Base-by-base conservation (phyloP, 2,329 filamentous ascomycete species). In the Scolecobasidium constrictum region DNA sequence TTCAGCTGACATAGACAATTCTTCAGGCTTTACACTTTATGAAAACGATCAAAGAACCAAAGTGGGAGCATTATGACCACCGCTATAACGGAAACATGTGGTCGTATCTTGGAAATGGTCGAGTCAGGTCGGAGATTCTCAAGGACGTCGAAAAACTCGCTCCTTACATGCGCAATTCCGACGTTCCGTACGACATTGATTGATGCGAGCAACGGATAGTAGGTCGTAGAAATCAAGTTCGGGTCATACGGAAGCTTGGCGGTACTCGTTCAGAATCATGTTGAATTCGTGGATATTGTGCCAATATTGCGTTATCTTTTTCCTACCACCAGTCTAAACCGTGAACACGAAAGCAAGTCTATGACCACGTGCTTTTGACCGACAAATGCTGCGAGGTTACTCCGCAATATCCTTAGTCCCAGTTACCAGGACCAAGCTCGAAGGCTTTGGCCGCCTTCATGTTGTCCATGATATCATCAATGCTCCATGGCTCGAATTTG, bases 391-490 rank as follows among this genome's bases (percentile, higher is more conserved):
- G n/a, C n/a, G n/a, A n/a, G n/a, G n/a, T n/a, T n/a, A n/a, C n/a
- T n/a, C n/a, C n/a, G n/a, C n/a, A n/a, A n/a, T n/a, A n/a, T 31
- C 26, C 9, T 31, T 48, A 50, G 17, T 43, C 40, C 60, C 60
- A 63, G 41, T 63, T 53, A 13, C 60, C 60, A 5, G 50, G 39
- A 1, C 59, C 60, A 23, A 62, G 43, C 13, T 61, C 58, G 40
- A 61, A 52, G 2, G 50, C 42, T 47, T 52, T 57, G 4, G 61
- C 61, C 12, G 49, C 53, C 44, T 56, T 49, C 56, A 60, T 62
- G 37, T 61, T 58, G 17, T 59, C 56, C 53, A 63, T 62, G 11
- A 67, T 56, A 46, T 64, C 54, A 46, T 66, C 57, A 16, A 66
- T 63, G 33, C 55, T 63, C 64, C 63, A 67, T 1, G 60, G 53